phyloP scores from a whole-genome alignment of 352 stramenopile genomes.

The Phytophthora kernoviae region DNA sequence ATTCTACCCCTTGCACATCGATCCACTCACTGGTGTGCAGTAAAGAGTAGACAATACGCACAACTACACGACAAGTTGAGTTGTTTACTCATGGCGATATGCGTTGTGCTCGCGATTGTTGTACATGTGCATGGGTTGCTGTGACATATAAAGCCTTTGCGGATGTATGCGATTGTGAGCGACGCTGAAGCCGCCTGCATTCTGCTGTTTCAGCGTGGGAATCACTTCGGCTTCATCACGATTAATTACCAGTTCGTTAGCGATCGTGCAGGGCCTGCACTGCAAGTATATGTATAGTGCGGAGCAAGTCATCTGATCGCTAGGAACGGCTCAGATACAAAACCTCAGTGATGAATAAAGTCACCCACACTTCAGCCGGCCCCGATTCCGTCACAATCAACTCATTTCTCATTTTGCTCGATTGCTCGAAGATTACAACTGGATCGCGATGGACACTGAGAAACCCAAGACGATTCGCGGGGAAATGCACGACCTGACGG shows the following conservation, averaged over 20 bases:
- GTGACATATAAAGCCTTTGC: too few species aligned
- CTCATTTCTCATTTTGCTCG: neutral
- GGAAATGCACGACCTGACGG: conserved; percentile 54
- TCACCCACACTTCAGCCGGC: neutral
- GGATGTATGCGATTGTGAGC: too few species aligned
- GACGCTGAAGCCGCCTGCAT: too few species aligned
- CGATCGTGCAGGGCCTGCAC: too few species aligned
- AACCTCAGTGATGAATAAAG: neutral
- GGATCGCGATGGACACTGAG: conserved; percentile 32
- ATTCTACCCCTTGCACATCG: conserved; percentile 15
- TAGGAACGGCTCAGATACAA: too few species aligned
- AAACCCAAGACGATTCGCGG: conserved; percentile 65
- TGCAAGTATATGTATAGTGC: too few species aligned
- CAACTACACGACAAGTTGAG: neutral
- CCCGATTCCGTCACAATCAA: neutral
- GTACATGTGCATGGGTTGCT: too few species aligned
- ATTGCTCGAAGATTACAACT: neutral
- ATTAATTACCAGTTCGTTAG: too few species aligned
- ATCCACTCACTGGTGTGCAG: conserved; percentile 16
- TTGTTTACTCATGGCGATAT: too few species aligned
- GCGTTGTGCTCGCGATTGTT: neutral
- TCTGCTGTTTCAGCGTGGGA: too few species aligned
- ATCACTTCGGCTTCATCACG: too few species aligned
- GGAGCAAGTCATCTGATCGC: too few species aligned
- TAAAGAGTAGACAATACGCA: neutral